phyloP scores from a whole-genome alignment of 2,329 filamentous ascomycete species.

The Knufia petricola region DNA sequence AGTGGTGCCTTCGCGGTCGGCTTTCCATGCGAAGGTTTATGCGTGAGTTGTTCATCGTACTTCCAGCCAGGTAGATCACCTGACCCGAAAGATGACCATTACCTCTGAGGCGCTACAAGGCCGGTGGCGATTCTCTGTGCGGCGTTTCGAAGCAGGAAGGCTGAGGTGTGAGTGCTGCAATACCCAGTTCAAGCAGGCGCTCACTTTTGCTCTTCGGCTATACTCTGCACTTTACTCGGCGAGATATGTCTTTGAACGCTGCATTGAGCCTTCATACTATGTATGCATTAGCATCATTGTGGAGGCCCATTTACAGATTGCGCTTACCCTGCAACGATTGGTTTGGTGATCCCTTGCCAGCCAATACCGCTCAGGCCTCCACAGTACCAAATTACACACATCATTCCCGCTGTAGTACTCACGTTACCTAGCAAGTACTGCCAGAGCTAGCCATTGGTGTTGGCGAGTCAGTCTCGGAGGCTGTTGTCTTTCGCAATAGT shows the following conservation, averaged over 20 bases:
- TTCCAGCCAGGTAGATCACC: neutral
- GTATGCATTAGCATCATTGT: neutral
- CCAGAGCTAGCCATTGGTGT: slow-evolving; percentile 1
- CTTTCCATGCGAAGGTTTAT: neutral
- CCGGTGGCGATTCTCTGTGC: neutral
- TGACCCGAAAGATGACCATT: neutral
- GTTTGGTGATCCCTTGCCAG: slow-evolving; percentile 10
- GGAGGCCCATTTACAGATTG: neutral
- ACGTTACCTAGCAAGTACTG: slow-evolving; percentile 12
- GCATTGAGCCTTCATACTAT: neutral
- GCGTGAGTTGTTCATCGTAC: neutral
- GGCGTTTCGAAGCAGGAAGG: neutral
- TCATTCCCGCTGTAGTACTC: slow-evolving; percentile 7
- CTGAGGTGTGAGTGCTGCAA: neutral
- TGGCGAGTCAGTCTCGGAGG: slow-evolving; percentile 5
- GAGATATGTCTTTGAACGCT: too few species aligned
- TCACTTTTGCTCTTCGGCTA: too few species aligned
- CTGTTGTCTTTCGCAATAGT: neutral
- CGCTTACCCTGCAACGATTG: slow-evolving; percentile 9
- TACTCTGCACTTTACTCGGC: too few species aligned
- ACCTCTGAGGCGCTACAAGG: neutral
- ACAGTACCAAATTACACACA: slow-evolving; percentile 8
- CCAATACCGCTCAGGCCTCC: slow-evolving; percentile 12
- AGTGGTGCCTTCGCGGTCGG: neutral
- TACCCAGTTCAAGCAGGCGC: too few species aligned